phyloP scores from a whole-genome alignment of 495 filamentous ascomycete genomes.

The Cercophora samala region DNA sequence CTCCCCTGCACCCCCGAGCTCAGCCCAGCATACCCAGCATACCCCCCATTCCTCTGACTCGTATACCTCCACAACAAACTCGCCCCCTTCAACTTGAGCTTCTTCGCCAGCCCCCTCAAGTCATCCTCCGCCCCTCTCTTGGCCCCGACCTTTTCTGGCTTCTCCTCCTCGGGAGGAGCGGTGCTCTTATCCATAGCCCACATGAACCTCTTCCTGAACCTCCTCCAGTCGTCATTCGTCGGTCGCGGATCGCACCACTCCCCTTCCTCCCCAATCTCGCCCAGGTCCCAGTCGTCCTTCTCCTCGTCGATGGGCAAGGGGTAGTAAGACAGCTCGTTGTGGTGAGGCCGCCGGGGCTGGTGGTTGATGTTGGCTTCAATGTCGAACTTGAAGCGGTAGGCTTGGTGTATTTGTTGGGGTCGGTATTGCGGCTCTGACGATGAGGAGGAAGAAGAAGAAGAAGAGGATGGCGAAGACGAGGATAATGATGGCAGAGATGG shows the following conservation, averaged over 20 bases:
- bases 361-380: constrained; percentile 49
- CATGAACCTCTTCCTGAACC: constrained; percentile 37
- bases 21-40: neutral
- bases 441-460: constrained; percentile 3
- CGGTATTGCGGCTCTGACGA: constrained; percentile 13
- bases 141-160: constrained; percentile 3
- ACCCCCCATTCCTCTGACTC: constrained; percentile 4
- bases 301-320: constrained; percentile 38
- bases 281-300: constrained; percentile 28
- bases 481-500: constrained; percentile 26
- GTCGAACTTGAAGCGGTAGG: constrained; percentile 51
- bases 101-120: neutral
- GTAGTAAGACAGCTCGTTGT: constrained; percentile 44
- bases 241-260: constrained; percentile 42
- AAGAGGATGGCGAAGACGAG: constrained; percentile 11
- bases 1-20: neutral
- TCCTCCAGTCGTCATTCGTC: constrained; percentile 40
- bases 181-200: constrained; percentile 27
- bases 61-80: constrained; percentile 39
- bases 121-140: constrained; percentile 5
- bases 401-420: constrained; percentile 39
- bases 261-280: constrained; percentile 22
- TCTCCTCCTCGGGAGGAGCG: constrained; percentile 13
- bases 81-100: constrained; percentile 34
- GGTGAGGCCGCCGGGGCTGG: constrained; percentile 41